Base-by-base conservation (phyloP, 2,329 filamentous ascomycete species). In the Lithohypha guttulata region DNA sequence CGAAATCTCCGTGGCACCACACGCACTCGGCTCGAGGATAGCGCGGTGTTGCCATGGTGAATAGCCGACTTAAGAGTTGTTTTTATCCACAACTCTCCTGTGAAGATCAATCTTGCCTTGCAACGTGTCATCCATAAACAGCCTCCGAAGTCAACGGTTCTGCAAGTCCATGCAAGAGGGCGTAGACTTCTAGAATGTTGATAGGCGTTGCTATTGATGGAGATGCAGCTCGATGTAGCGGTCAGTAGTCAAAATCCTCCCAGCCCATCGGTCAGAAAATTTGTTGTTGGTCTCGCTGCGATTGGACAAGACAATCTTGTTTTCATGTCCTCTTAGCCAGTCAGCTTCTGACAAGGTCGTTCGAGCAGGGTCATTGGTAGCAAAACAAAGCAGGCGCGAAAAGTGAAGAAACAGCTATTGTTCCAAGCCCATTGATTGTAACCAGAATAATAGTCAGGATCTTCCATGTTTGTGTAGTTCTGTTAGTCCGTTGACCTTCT, bases 191-290 rank as follows among this genome's bases (percentile, higher is more conserved):
- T 10, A 26, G 20, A 31, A 39, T 31, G 20, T 15, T 13, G 13
- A 22, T 30, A 28, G 26, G 7, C 26, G 35, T 39, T 39, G 35
- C 35, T 39, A 39, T 17, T 15, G 35, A 14, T n/a, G 15, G 5
- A 22, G n/a, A 21, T 31, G 35, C 27, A 31, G 18, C 18, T 11
- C 23, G 15, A 22, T 30, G 7, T 14, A 15, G 34, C 26, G n/a
- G 27, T 18, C 26, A 9, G 14, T 13, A 19, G 9, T 21, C 18
- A 39, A 27, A 3, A 31, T 22, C 10, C n/a, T 14, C 9, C 19
- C 25, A 8, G 6, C 11, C 9, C 19, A 26, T 22, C 21, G n/a
- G 15, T 13, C 13, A 39, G 2, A 31, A 22, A 39, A 22, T 11
- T 8, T 39, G n/a, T 7, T 39, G 17, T n/a, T 11, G 10, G 11